A percentile compares a stretch with the other conserved stretches of the same genome.
These are phyloP conservation scores for Blastosporella zonata DNA, from an alignment of 1,284 basidiomycete species.

Conservation along the genomic window DNA sequence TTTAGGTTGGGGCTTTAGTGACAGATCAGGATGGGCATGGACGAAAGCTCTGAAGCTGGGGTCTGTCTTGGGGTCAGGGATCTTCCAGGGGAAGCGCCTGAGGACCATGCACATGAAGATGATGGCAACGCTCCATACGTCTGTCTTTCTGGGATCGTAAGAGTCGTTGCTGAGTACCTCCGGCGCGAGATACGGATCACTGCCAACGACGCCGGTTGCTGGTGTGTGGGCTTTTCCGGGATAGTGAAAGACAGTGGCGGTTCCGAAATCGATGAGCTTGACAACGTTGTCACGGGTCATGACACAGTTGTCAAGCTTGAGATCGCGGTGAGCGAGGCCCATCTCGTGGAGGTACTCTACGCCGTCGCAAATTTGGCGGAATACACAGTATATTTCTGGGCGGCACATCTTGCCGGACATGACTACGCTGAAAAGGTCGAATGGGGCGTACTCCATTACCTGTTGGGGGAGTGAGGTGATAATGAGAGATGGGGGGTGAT, in stretches of 20 bases:
- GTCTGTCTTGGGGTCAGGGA: conserved; percentile 93
- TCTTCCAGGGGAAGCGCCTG: conserved; percentile 98
- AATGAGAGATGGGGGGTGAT: conserved; percentile 18
- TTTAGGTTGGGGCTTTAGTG: conserved; percentile 46
- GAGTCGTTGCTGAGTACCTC: conserved; percentile 80
- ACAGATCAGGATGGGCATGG: conserved; percentile 87
- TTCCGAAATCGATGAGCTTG: conserved; percentile 99
- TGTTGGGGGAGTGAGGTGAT: conserved; percentile 29
- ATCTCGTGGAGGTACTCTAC: conserved; percentile 98
- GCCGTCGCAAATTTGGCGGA: conserved; percentile 97
- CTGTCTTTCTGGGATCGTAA: conserved; percentile 96
- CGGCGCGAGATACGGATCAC: conserved; percentile 97
- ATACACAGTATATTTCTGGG: conserved; percentile 98
- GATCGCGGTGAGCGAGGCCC: conserved; percentile 96
- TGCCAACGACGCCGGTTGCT: conserved; percentile 93
- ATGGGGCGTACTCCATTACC: conserved; percentile 99
- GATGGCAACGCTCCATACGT: conserved; percentile 98
- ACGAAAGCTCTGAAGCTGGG: conserved; percentile 91
- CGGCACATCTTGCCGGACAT: conserved; percentile 99
- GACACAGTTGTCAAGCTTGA: conserved; percentile 99
- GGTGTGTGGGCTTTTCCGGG: conserved; percentile 77
- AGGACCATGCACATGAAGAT: conserved; percentile 99
- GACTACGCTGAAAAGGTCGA: conserved; percentile 97
- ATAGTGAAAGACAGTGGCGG: conserved; percentile 98
- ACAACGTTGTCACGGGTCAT: conserved; percentile 94